Conservation (phyloP, 352 stramenopile genomes). For the Phytophthora podocarpi region DNA sequence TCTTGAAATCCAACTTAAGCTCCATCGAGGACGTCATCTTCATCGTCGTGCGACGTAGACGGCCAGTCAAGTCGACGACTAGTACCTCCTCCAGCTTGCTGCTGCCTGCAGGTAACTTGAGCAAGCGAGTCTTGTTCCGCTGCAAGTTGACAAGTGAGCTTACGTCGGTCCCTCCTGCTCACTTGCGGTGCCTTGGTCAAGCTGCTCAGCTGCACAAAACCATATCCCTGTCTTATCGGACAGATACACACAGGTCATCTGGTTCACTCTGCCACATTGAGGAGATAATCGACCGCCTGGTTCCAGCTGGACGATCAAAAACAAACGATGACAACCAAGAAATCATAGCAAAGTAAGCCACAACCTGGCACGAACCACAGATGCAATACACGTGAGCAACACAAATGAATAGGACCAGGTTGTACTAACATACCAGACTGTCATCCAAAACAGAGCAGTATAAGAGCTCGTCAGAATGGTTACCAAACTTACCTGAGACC, state of each 20-base stretch:
- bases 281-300: not conserved
- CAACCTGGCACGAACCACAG: slow-evolving; percentile 6
- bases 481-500: too few relatives aligned
- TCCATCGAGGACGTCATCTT: slow-evolving; percentile 15
- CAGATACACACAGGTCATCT: too few relatives aligned
- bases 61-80: slow-evolving; percentile 25
- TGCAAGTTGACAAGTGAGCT: slow-evolving; percentile 20
- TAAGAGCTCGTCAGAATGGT: not conserved
- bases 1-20: slow-evolving; percentile 27
- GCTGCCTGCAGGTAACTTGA: slow-evolving; percentile 7
- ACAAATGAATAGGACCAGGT: too few relatives aligned
- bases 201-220: slow-evolving; percentile 14
- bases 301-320: slow-evolving; percentile 8
- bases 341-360: not conserved
- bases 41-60: slow-evolving; percentile 15
- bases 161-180: not conserved
- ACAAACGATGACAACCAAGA: too few relatives aligned
- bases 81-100: slow-evolving; percentile 25
- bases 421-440: too few relatives aligned
- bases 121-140: slow-evolving; percentile 10
- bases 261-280: slow-evolving; percentile 20
- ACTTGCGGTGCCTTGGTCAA: not conserved
- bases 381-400: slow-evolving; percentile 1
- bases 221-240: slow-evolving; percentile 21
- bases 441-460: not conserved